phyloP scores from a whole-genome alignment of 352 stramenopile genomes.

The Phytophthora capsici region DNA sequence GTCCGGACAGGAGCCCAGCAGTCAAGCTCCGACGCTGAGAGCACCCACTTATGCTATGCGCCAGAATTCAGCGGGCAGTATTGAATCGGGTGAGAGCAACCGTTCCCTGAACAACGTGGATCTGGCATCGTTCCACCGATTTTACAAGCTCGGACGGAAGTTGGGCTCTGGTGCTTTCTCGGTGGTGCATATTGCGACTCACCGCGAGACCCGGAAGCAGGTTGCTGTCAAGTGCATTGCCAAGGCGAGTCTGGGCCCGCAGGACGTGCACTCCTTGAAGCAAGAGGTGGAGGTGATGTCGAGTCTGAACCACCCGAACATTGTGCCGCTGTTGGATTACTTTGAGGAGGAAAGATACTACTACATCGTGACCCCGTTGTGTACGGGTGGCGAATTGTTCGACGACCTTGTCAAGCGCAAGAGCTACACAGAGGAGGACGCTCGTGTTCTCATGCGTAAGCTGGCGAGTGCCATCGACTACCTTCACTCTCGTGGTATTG shows the following conservation, averaged over 20 bases:
- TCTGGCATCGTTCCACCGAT: constrained; percentile 61
- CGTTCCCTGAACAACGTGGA: constrained; percentile 40
- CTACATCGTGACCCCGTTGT: constrained; percentile 82
- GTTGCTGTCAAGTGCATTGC: constrained; percentile 85
- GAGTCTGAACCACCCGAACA: constrained; percentile 73
- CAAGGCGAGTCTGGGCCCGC: constrained; percentile 55
- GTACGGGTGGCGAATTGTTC: constrained; percentile 94
- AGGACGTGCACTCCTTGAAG: constrained; percentile 66
- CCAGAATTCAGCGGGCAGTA: constrained; percentile 56
- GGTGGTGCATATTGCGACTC: constrained; percentile 86
- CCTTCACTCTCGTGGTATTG: constrained; percentile 93
- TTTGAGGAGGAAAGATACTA: constrained; percentile 81
- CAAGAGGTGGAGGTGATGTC: constrained; percentile 80
- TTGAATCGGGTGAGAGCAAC: constrained; percentile 40
- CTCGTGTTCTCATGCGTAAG: constrained; percentile 89
- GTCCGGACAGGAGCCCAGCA: constrained; percentile 31
- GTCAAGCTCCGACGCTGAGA: constrained; percentile 31
- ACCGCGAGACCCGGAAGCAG: constrained; percentile 74
- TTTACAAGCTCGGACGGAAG: constrained; percentile 86
- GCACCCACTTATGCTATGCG: constrained; percentile 36
- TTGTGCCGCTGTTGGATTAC: constrained; percentile 77
- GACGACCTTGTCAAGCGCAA: constrained; percentile 94
- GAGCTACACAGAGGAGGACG: constrained; percentile 96
- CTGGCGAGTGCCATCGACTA: constrained; percentile 93
- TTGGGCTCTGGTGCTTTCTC: constrained; percentile 89